Evolutionary conservation across 169 alveolate genomes (phyloP).

Genomic region (Cystoisospora suis): DNA sequence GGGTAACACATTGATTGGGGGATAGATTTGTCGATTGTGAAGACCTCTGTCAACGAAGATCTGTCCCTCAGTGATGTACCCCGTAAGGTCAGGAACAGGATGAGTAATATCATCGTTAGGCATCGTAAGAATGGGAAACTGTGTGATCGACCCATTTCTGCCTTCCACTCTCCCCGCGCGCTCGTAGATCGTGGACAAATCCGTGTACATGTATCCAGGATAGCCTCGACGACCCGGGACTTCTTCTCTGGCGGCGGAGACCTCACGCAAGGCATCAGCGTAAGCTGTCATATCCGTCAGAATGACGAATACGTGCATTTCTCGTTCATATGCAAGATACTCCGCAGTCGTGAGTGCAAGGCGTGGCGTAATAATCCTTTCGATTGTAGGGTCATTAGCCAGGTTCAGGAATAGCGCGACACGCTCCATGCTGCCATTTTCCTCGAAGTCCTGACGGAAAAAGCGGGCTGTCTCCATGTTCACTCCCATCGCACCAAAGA

Average conservation of each 20-base stretch:
- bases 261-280: slow-evolving; percentile 99
- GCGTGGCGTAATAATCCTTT: slow-evolving; percentile 97
- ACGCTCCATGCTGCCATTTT: slow-evolving; percentile 99
- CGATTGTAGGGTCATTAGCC: slow-evolving; percentile 99
- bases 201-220: slow-evolving; percentile 99
- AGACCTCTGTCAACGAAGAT: slow-evolving; percentile 98
- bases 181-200: slow-evolving; percentile 98
- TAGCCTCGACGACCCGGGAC: slow-evolving; percentile 99
- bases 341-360: slow-evolving; percentile 99
- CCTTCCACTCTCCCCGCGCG: slow-evolving; percentile 99
- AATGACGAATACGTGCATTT: slow-evolving; percentile 97
- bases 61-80: slow-evolving; percentile 95
- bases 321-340: slow-evolving; percentile 98
- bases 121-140: slow-evolving; percentile 99
- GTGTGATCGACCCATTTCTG: slow-evolving; percentile 96
- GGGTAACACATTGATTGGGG: slow-evolving; percentile 93
- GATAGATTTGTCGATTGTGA: slow-evolving; percentile 96
- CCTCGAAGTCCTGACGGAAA: slow-evolving; percentile 99
- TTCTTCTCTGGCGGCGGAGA: slow-evolving; percentile 99
- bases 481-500: slow-evolving; percentile 99
- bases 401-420: slow-evolving; percentile 98
- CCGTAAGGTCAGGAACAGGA: slow-evolving; percentile 93
- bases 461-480: slow-evolving; percentile 99
- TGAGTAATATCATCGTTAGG: slow-evolving; percentile 99
- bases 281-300: slow-evolving; percentile 99